Percentiles rank a stretch among this genome's conserved stretches.
Conservation (phyloP, 1,139 yeast genomes). For the Scheffersomyces parashehatae region DNA sequence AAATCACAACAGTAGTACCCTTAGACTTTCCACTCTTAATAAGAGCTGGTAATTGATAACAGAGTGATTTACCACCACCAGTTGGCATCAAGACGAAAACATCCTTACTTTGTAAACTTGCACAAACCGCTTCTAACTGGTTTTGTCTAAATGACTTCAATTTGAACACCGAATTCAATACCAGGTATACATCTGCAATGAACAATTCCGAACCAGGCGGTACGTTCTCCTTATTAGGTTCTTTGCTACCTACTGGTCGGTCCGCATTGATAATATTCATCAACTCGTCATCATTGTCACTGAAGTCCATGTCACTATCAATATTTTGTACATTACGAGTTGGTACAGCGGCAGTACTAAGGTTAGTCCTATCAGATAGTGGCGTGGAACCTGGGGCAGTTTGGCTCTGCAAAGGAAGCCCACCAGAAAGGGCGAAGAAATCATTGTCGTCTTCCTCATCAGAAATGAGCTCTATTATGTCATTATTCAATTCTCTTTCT, state of each 20-base stretch:
- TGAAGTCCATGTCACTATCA: constrained; percentile 32
- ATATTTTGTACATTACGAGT: constrained; percentile 2
- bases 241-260: constrained; percentile 9
- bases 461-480: constrained; percentile 33
- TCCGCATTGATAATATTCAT: constrained; percentile 22
- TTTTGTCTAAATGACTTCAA: constrained; percentile 73
- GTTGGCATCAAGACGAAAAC: constrained; percentile 98
- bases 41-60: constrained; percentile 94
- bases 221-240: constrained; percentile 12
- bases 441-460: constrained; percentile 28
- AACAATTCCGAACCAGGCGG: constrained; percentile 39
- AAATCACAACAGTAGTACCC: constrained; percentile 89
- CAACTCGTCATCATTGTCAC: constrained; percentile 41
- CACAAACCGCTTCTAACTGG: constrained; percentile 83
- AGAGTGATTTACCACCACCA: constrained; percentile 96
- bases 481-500: constrained; percentile 38
- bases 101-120: constrained; percentile 79
- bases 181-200: constrained; percentile 58
- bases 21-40: constrained; percentile 69
- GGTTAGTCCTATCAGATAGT: neutral
- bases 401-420: constrained; percentile 4
- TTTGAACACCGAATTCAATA: constrained; percentile 61
- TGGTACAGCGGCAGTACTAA: neutral
- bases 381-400: neutral
- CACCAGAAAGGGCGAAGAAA: constrained; percentile 5